A percentile compares a stretch with the other conserved stretches of the same genome.
phyloP scores from a whole-genome alignment of 129 eudicot species.

The Centaurea solstitialis region DNA sequence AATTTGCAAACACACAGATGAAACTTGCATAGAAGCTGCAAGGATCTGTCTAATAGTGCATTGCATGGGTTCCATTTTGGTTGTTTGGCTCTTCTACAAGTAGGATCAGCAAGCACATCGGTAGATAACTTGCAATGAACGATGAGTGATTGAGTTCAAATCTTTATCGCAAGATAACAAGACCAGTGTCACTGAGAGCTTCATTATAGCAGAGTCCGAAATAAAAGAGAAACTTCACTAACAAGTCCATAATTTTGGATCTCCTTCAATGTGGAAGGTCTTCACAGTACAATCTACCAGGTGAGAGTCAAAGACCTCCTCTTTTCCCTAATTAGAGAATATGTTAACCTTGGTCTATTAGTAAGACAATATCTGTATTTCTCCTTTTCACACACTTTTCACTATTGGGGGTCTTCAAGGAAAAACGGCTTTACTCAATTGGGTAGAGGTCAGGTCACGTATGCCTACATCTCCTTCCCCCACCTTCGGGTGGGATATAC shows the following conservation, averaged over 20 bases:
- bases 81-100: neutral
- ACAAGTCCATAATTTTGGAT: neutral
- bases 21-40: neutral
- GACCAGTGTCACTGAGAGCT: neutral
- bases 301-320: neutral
- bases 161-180: neutral
- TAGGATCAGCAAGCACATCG: neutral
- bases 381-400: neutral
- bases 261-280: neutral
- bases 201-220: neutral
- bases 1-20: neutral
- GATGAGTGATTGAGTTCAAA: neutral
- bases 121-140: neutral
- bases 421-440: neutral
- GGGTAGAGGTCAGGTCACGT: too few species aligned
- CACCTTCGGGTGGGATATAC: too few species aligned
- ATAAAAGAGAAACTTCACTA: neutral
- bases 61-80: neutral
- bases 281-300: neutral
- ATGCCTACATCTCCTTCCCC: too few species aligned
- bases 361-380: neutral
- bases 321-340: neutral
- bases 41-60: neutral
- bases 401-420: neutral
- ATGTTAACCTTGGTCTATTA: neutral